Evolutionary conservation across 2,329 filamentous ascomycete species (phyloP).

Genomic region (Hypomyces perniciosus): DNA sequence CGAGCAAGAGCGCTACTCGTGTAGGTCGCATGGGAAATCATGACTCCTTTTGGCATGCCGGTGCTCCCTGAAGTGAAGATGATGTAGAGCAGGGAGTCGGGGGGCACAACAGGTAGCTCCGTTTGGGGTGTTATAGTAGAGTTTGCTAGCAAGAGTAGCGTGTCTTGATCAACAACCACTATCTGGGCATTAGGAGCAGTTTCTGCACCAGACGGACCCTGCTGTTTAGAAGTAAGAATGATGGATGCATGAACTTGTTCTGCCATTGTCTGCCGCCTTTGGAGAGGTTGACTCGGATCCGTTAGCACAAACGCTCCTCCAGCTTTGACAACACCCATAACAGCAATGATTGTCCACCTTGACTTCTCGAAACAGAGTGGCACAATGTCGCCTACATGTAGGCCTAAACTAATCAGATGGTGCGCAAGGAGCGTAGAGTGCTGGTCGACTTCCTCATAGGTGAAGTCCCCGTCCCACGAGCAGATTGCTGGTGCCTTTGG

Average conservation of each 20-base stretch:
- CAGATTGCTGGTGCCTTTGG: conserved; percentile 23
- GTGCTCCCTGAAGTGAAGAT: conserved; percentile 63
- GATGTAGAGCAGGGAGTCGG: conserved; percentile 42
- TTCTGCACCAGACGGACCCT: conserved; percentile 31
- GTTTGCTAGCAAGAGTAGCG: not conserved
- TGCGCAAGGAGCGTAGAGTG: not conserved
- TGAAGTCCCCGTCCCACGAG: conserved; percentile 28
- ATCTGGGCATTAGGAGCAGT: conserved; percentile 29
- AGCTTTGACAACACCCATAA: conserved; percentile 44
- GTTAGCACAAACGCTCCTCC: conserved; percentile 42
- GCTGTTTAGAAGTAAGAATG: conserved; percentile 35
- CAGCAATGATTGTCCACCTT: conserved; percentile 38
- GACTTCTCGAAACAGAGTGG: conserved; percentile 48
- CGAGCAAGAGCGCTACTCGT: conserved; percentile 40
- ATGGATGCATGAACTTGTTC: conserved; percentile 36
- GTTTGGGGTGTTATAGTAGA: not conserved
- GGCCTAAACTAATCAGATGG: conserved; percentile 20
- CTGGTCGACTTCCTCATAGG: conserved; percentile 21
- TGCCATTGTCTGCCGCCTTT: conserved; percentile 38
- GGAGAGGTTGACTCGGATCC: conserved; percentile 41
- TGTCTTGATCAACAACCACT: conserved; percentile 22
- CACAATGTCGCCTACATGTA: conserved; percentile 35
- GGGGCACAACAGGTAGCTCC: conserved; percentile 34
- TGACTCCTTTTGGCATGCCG: conserved; percentile 57
- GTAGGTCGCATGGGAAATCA: conserved; percentile 44